Evolutionary conservation across 2,329 filamentous ascomycete genomes (phyloP).

Genomic region (Diaporthe caulivora): DNA sequence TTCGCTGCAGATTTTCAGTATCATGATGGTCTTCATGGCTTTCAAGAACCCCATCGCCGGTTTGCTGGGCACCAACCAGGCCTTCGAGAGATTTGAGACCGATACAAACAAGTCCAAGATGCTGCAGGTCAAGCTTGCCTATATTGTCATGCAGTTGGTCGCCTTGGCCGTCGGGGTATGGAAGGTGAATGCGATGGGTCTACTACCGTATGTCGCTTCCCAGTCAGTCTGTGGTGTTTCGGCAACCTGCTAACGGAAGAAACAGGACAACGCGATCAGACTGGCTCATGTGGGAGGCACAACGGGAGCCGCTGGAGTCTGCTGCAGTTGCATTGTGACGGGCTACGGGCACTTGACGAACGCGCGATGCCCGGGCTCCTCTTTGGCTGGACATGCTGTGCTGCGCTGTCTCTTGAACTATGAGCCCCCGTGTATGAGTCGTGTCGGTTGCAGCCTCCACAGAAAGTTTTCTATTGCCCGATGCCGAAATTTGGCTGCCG

Average conservation of each 20-base stretch:
- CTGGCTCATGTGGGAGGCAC: slow-evolving; percentile 95
- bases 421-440: slow-evolving; percentile 12
- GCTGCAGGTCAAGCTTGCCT: slow-evolving; percentile 86
- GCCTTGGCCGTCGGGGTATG: slow-evolving; percentile 89
- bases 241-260: not conserved
- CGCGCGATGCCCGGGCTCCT: not conserved
- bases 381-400: slow-evolving; percentile 9
- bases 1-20: slow-evolving; percentile 97
- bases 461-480: not conserved
- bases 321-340: slow-evolving; percentile 72
- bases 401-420: not conserved
- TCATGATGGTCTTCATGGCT: slow-evolving; percentile 99
- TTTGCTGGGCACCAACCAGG: slow-evolving; percentile 82
- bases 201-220: slow-evolving; percentile 79
- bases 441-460: not conserved
- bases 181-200: slow-evolving; percentile 97
- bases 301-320: slow-evolving; percentile 76
- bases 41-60: slow-evolving; percentile 97
- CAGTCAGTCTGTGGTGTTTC: not conserved
- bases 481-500: not conserved
- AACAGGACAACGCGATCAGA: slow-evolving; percentile 91
- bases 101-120: slow-evolving; percentile 80
- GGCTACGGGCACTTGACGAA: not conserved
- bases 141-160: slow-evolving; percentile 87
- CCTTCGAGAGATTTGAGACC: slow-evolving; percentile 93